Base-by-base conservation (phyloP, 805 yeast genomes). In the Cyberlindnera sargentensis region DNA sequence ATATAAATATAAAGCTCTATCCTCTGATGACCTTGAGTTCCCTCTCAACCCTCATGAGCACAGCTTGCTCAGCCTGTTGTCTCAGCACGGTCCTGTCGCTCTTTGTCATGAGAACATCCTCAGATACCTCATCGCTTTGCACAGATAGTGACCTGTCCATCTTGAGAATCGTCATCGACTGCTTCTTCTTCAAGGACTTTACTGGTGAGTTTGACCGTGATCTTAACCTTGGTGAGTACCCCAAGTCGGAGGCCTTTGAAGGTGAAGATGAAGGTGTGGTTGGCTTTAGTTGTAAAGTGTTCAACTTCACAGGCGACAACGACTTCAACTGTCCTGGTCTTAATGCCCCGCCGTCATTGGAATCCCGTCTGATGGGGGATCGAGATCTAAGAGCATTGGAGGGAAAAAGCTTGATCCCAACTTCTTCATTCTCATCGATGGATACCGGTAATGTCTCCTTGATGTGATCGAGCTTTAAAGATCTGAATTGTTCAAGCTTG, bases 161-260 rank as follows among this genome's bases (percentile, higher is more conserved):
- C 44, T 52, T 52, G 26, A 52, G 40, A 6, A 51, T 35, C 6
- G 58, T 58, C 56, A 53, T 52, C 8, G 56, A 51, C 33, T 45
- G 62, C 40, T 57, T 57, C 50, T 53, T 58, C 38, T 48, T 58
- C 36, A 56, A 44, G 2, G 50, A 35, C 43, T 53, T 58, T n/a
- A 39, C 43, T 7, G 56, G 58, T 2, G 61, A 53, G 6, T 52
- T 15, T 6, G 59, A 50, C 41, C 58, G 47, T 20, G 60, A 56
- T 48, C 60, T 50, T 25, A 48, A 15, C 31, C 47, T 45, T 15
- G 56, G 40, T 2, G 40, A 32, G n/a, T 36, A 15, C 8, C 46
- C 20, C 2, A 26, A 29, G 4, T 9, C 23, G 29, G 10, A 10
- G 26, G 23, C 7, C 37, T 43, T 43, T 8, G 32, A 11, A 6